Base-by-base conservation (phyloP, 257 asterid genomes). In the Parsonsia alboflavescens region DNA sequence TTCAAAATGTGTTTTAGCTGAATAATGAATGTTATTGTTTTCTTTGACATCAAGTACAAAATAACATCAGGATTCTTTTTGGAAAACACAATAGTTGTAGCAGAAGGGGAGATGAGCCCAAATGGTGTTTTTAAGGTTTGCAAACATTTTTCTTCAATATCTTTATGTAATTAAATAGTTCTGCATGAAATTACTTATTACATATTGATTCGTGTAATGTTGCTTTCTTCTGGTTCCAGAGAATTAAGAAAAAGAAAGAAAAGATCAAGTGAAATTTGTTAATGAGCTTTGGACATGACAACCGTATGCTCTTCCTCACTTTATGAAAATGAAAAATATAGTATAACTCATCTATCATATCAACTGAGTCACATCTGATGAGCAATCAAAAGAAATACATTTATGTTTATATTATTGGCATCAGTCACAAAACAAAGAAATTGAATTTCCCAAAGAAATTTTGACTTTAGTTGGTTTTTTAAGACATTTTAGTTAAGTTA, bases 61-160 rank as follows among this genome's bases (percentile, higher is more conserved):
- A 87, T 88, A 76, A 92, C 98, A 4, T 89, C 98, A 80, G 98
- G 98, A 62, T 89, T 90, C 78, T 92, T 95, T 83, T 82, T 84
- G 44, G 99, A 95, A 77, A 95, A 95, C 79, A 90, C 98, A 4
- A 81, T 92, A 57, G 90, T 95, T 78, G 74, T 95, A 80, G 99
- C 99, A 82, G 98, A 92, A 88, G 99, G 99, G 19, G 96, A 90
- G 82, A 85, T 95, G 99, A 94, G 84, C 68, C 70, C 89, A 84
- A 86, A 87, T 81, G 96, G 97, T 73, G 84, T 89, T 71, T 95
- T 95, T 75, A 88, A 89, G 99, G 98, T 91, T 72, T 28, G 63
- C 64, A 54, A 19, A 36, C 75, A 46, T 30, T 46, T 73, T 63
- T 10, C 59, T 59, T 58, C 66, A 1, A 6, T 13, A 30, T 15